These are phyloP conservation scores for Thyridium curvatum DNA, from an alignment of 2,329 filamentous ascomycete species.

Conservation along the genomic window DNA sequence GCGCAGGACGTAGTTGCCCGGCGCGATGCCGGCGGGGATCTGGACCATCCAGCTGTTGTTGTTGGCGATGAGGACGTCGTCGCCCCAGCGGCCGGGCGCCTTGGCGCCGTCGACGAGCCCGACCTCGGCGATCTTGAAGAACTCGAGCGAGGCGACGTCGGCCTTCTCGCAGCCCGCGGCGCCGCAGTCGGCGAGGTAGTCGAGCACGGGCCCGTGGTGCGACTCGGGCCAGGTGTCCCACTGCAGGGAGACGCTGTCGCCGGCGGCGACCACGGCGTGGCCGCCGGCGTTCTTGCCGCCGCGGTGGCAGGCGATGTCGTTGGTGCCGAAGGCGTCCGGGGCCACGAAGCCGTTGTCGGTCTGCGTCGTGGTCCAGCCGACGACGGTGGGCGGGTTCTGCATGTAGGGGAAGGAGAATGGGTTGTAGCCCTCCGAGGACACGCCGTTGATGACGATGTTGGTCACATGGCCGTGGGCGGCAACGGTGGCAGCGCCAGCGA, in stretches of 20 bases:
- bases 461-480: conserved; percentile 14
- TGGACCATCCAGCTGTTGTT: conserved; percentile 43
- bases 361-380: conserved; percentile 34
- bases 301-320: conserved; percentile 41
- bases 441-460: conserved; percentile 59
- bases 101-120: conserved; percentile 3
- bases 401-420: conserved; percentile 27
- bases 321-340: conserved; percentile 26
- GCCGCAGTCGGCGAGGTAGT: conserved; percentile 47
- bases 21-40: conserved; percentile 34
- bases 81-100: conserved; percentile 23
- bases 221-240: conserved; percentile 35
- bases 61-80: conserved; percentile 37
- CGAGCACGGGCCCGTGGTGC: conserved; percentile 50
- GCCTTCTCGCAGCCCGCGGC: conserved; percentile 9
- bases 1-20: conserved; percentile 44
- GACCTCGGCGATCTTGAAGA: conserved; percentile 10
- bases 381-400: conserved; percentile 25
- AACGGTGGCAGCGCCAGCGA: conserved; percentile 51
- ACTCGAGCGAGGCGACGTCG: conserved; percentile 9
- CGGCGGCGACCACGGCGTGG: conserved; percentile 29
- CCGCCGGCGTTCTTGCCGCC: conserved; percentile 27
- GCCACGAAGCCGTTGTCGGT: conserved; percentile 46
- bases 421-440: conserved; percentile 34
- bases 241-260: conserved; percentile 29